Conservation (phyloP, 345 rosid species). For the Triadica sebifera region DNA sequence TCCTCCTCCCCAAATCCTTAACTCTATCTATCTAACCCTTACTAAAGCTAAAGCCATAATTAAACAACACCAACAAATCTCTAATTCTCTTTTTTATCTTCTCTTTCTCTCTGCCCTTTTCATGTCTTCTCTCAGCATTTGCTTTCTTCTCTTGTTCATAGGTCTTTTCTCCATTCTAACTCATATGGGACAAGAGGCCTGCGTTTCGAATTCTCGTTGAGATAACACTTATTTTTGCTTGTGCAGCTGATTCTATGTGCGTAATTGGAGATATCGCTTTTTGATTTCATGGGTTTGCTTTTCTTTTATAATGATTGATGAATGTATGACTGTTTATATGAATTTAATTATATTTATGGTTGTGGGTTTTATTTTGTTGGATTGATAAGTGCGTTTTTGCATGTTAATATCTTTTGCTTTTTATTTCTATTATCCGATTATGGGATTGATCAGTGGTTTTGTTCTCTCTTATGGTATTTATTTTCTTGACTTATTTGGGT, state of each 20-base stretch:
- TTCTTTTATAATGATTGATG: constrained; percentile 13
- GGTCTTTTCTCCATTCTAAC: not conserved
- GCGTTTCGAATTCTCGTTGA: not conserved
- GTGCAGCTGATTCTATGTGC: constrained; percentile 2
- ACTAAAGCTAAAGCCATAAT: constrained; percentile 1
- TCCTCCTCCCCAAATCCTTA: no score
- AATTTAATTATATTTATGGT: not conserved
- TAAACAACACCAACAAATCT: constrained; percentile 9
- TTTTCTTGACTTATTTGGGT: not conserved
- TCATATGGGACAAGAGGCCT: not conserved
- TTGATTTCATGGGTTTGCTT: constrained; percentile 1
- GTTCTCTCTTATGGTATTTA: not conserved
- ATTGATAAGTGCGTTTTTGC: not conserved
- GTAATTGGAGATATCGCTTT: not conserved
- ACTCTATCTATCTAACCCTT: constrained; percentile 19
- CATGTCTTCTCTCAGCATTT: not conserved
- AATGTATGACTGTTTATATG: constrained; percentile 8
- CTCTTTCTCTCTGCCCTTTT: not conserved
- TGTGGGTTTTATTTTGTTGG: constrained; percentile 9
- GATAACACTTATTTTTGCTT: not conserved
- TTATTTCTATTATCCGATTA: not conserved
- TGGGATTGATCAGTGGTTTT: constrained; percentile 3
- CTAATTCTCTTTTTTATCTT: constrained; percentile 6
- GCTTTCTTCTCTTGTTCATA: not conserved
- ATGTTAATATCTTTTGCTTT: not conserved